Evolutionary conservation across 176 grass and related monocot genomes (phyloP).

Genomic region (Raddia distichophylla): DNA sequence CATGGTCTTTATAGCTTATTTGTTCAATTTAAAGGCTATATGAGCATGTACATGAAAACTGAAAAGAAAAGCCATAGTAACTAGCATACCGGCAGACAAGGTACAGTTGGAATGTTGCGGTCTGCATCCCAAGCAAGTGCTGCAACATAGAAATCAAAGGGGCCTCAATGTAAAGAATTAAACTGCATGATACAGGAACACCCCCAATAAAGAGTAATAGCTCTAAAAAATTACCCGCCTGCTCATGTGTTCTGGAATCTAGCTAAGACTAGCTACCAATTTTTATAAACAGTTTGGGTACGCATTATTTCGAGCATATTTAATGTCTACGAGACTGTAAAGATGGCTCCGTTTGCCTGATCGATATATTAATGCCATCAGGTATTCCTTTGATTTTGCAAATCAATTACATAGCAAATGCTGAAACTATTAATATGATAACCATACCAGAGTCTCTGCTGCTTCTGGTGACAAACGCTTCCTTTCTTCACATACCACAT

Average conservation of each 20-base stretch:
- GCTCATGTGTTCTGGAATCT: neutral
- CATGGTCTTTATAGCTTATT: no score
- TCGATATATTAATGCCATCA: neutral
- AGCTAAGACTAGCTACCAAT: neutral
- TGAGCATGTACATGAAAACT: no score
- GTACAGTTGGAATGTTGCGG: no score
- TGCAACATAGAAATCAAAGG: conserved; percentile 14
- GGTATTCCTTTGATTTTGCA: neutral
- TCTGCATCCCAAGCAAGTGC: conserved; percentile 57
- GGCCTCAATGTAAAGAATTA: no score
- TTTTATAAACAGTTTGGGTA: neutral
- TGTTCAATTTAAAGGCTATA: no score
- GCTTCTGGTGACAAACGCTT: conserved; percentile 83
- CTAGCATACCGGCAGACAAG: no score
- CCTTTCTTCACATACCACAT: conserved; percentile 90
- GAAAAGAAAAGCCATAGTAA: no score
- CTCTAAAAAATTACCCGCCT: no score
- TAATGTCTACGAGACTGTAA: no score
- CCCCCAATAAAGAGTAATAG: neutral
- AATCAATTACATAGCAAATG: neutral
- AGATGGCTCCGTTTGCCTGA: neutral
- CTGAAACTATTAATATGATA: neutral
- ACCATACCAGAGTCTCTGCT: conserved; percentile 74
- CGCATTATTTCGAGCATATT: neutral
- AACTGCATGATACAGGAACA: neutral